Base-by-base conservation (phyloP, 306 rosid species). In the Gynostemma pentaphyllum region DNA sequence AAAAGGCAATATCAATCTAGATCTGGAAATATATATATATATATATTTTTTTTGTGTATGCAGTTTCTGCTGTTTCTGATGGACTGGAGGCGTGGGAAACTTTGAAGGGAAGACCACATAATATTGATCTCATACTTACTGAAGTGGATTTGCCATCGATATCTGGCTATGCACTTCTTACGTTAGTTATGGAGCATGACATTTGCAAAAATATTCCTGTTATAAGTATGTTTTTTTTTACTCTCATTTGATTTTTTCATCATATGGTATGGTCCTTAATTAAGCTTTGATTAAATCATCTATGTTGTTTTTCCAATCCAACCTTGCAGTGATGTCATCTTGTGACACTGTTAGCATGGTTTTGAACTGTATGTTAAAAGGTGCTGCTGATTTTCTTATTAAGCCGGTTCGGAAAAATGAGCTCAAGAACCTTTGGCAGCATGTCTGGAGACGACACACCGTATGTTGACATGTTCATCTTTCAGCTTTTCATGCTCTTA, bases 261-360 rank as follows among this genome's bases (percentile, higher is more conserved):
- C n/a, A n/a, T n/a, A n/a, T n/a, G n/a, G n/a, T n/a, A n/a, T n/a
- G n/a, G n/a, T n/a, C n/a, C n/a, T n/a, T n/a, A n/a, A n/a, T n/a
- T n/a, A n/a, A n/a, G n/a, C n/a, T n/a, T n/a, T n/a, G 68, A 48
- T 30, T 39, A 67, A 70, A 45, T 6, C n/a, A 41, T 42, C 67
- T 11, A 29, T 7, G 15, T 79, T 61, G n/a, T 78, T 16, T 45
- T 72, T 24, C 57, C 67, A 19, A 76, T 10, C 12, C 26, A 9
- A n/a, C n/a, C n/a, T n/a, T 79, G 71, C 75, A 85, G 96, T 88
- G 94, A 88, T 88, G 94, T 85, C 94, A 69, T 79, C 88, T 50
- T 81, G 78, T 5, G 82, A 85, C 67, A 83, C 94, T 13, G 64
- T 78, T 41, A 48, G 80, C 73, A 75, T 62, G 82, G 87, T 74